These are phyloP conservation scores for Coemansia sp. DNA, from an alignment of 192 early-diverging fungal genomes.

Conservation along the genomic window DNA sequence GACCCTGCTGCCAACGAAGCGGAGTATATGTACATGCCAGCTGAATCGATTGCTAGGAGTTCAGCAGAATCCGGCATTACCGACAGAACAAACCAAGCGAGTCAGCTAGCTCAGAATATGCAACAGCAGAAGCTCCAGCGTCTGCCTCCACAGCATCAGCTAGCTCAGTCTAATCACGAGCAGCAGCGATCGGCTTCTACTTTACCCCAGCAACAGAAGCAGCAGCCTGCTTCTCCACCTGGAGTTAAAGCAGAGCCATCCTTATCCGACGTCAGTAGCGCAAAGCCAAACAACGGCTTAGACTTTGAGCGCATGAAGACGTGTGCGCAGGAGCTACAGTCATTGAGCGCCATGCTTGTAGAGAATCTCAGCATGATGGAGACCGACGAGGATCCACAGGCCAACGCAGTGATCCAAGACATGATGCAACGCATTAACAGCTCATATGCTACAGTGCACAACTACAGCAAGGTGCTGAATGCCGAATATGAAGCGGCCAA, in stretches of 20 bases:
- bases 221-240: no score
- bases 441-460: slow-evolving; percentile 2
- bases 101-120: no score
- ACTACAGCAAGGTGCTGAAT: slow-evolving; percentile 5
- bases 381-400: slow-evolving; percentile 19
- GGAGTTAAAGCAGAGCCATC: no score
- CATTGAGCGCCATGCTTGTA: slow-evolving; percentile 25
- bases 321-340: slow-evolving; percentile 15
- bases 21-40: slow-evolving; percentile 2
- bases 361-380: slow-evolving; percentile 24
- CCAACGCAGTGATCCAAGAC: slow-evolving; percentile 19
- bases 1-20: neutral
- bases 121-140: no score
- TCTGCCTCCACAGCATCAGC: no score
- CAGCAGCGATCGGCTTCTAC: no score
- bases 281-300: no score
- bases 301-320: slow-evolving; percentile 2
- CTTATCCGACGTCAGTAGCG: no score
- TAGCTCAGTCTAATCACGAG: no score
- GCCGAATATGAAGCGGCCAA: neutral
- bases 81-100: no score
- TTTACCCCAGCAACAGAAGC: no score
- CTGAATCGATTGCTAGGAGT: neutral
- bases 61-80: neutral
- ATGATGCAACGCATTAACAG: slow-evolving; percentile 10